Percentiles rank a stretch among this genome's conserved stretches.
Evolutionary conservation across 176 grass and related monocot genomes (phyloP).

Genomic region (Musa schizocarpa): DNA sequence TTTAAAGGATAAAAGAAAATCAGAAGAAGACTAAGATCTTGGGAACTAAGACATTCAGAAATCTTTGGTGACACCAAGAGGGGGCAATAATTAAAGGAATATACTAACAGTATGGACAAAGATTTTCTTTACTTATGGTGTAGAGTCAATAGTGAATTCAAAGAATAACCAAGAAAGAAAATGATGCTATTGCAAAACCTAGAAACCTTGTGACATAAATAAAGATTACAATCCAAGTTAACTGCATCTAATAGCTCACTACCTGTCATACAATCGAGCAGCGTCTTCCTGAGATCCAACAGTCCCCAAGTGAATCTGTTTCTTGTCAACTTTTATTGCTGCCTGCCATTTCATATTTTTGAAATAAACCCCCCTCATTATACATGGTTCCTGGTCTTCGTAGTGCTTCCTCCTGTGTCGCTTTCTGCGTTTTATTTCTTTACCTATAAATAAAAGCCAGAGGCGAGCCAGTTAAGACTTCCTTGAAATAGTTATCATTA

Average conservation of each 20-base stretch:
- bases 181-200: neutral
- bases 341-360: slow-evolving; percentile 99
- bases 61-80: no score
- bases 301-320: slow-evolving; percentile 94
- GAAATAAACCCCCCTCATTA: slow-evolving; percentile 94
- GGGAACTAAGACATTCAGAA: no score
- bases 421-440: slow-evolving; percentile 89
- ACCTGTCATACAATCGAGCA: slow-evolving; percentile 93
- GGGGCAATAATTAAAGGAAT: neutral
- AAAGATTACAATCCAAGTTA: neutral
- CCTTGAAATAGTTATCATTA: neutral
- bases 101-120: neutral
- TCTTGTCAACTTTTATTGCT: slow-evolving; percentile 99
- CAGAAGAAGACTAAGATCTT: no score
- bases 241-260: slow-evolving; percentile 14
- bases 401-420: slow-evolving; percentile 93
- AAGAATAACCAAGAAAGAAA: neutral
- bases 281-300: slow-evolving; percentile 91
- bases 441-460: slow-evolving; percentile 24
- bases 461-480: neutral
- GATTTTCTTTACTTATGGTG: neutral
- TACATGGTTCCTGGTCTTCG: slow-evolving; percentile 84
- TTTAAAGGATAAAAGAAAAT: no score
- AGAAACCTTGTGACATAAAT: neutral
- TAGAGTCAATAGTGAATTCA: neutral